Evolutionary conservation across 345 rosid genomes (phyloP).

Genomic region (Moricandia moricandioides): DNA sequence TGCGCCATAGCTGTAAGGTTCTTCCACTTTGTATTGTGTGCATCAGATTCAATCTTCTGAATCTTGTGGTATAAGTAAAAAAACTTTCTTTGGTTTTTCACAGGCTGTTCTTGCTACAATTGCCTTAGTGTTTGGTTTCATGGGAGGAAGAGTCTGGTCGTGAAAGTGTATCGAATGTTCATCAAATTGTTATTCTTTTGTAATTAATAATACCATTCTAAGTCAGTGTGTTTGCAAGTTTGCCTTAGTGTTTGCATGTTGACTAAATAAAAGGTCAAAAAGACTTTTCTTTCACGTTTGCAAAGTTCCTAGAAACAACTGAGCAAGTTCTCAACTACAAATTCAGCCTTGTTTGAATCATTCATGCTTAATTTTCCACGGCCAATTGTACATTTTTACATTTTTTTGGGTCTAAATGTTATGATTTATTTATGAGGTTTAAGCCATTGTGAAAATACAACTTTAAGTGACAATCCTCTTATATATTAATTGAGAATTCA

Average conservation of each 20-base stretch:
- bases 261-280: neutral
- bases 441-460: too few relatives aligned
- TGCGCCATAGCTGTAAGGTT: conserved; percentile 75
- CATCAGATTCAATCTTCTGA: neutral
- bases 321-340: neutral
- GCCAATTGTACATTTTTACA: too few relatives aligned
- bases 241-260: too few relatives aligned
- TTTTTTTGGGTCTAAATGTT: too few relatives aligned
- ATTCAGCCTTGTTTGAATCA: neutral
- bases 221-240: too few relatives aligned
- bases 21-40: neutral
- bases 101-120: conserved; percentile 31
- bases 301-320: neutral
- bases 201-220: too few relatives aligned
- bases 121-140: conserved; percentile 18
- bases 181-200: neutral
- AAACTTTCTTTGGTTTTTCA: neutral
- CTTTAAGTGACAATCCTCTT: too few relatives aligned
- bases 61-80: neutral
- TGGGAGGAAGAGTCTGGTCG: conserved; percentile 24
- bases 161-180: conserved; percentile 3
- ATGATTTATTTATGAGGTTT: too few relatives aligned
- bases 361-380: neutral
- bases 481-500: too few relatives aligned
- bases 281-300: neutral